These are phyloP conservation scores for Starmerella khaoyaiensis DNA, from an alignment of 805 yeast genomes.

Conservation along the genomic window DNA sequence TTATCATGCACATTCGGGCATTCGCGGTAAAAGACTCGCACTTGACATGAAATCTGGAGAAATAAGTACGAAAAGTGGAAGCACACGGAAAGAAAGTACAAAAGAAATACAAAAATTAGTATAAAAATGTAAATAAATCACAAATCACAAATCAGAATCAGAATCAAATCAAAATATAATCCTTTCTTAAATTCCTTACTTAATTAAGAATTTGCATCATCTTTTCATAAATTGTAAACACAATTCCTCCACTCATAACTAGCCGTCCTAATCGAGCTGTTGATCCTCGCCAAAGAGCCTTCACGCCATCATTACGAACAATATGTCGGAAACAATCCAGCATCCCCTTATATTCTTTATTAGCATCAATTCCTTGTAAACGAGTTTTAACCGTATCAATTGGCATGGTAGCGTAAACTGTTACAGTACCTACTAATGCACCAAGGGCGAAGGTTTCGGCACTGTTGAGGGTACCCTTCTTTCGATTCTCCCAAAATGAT, in stretches of 20 bases:
- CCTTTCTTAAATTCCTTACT: background rate
- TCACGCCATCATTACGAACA: constrained; percentile 74
- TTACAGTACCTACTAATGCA: constrained; percentile 72
- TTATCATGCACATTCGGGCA: too few relatives aligned
- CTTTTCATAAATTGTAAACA: constrained; percentile 89
- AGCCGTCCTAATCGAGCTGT: constrained; percentile 91
- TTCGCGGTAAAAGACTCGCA: too few relatives aligned
- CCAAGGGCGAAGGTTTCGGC: constrained; percentile 78
- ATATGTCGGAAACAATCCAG: constrained; percentile 69
- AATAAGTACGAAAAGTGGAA: too few relatives aligned
- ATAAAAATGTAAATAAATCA: too few relatives aligned
- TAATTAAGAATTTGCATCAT: constrained; percentile 46
- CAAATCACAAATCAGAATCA: too few relatives aligned
- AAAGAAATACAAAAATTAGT: too few relatives aligned
- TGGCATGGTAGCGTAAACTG: constrained; percentile 89
- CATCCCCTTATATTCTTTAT: constrained; percentile 56
- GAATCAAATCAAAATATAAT: too few relatives aligned
- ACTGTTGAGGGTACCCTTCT: constrained; percentile 53
- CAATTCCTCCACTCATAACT: constrained; percentile 90
- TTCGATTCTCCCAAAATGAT: constrained; percentile 24
- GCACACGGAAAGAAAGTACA: too few relatives aligned
- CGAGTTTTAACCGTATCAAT: constrained; percentile 91
- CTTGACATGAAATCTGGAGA: too few relatives aligned
- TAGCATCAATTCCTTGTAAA: constrained; percentile 86
- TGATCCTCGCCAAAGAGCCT: constrained; percentile 95